These are phyloP conservation scores for Coemansia sp. DNA, from an alignment of 192 early-diverging fungal genomes.

Conservation along the genomic window DNA sequence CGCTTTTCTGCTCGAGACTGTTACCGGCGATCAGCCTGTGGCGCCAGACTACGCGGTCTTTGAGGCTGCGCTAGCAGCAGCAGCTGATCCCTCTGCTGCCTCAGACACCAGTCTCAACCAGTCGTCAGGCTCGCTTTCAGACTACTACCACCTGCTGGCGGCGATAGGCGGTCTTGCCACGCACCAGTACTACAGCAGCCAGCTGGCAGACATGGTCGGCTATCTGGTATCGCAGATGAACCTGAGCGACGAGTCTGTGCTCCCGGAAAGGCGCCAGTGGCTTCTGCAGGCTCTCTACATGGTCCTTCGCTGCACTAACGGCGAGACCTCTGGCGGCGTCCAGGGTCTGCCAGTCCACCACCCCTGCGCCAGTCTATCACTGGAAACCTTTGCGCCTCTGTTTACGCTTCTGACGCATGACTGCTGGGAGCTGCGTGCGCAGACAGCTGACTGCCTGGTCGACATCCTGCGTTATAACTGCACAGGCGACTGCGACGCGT, in stretches of 20 bases:
- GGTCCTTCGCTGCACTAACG: slow-evolving; percentile 12
- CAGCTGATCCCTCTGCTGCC: neutral
- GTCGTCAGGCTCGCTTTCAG: slow-evolving; percentile 6
- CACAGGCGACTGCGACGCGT: neutral
- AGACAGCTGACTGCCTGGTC: slow-evolving; percentile 47
- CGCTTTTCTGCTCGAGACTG: slow-evolving; percentile 36
- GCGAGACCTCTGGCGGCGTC: neutral
- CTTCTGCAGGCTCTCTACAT: slow-evolving; percentile 34
- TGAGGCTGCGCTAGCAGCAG: slow-evolving; percentile 15
- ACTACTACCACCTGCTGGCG: slow-evolving; percentile 44
- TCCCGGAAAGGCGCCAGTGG: slow-evolving; percentile 11
- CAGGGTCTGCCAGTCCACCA: neutral
- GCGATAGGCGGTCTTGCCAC: slow-evolving; percentile 52
- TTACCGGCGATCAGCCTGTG: slow-evolving; percentile 5
- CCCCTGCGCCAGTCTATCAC: slow-evolving; percentile 8
- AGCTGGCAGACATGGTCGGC: slow-evolving; percentile 43
- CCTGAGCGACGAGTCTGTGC: slow-evolving; percentile 6
- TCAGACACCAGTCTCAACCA: neutral
- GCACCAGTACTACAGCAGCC: slow-evolving; percentile 52
- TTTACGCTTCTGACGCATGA: slow-evolving; percentile 38
- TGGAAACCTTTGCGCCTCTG: slow-evolving; percentile 31
- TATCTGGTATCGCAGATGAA: slow-evolving; percentile 39
- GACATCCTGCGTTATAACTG: slow-evolving; percentile 25
- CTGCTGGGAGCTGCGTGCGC: slow-evolving; percentile 11
- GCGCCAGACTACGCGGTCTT: slow-evolving; percentile 24